These are phyloP conservation scores for Naganishia sp. DNA, from an alignment of 1,284 basidiomycete genomes.

Conservation along the genomic window DNA sequence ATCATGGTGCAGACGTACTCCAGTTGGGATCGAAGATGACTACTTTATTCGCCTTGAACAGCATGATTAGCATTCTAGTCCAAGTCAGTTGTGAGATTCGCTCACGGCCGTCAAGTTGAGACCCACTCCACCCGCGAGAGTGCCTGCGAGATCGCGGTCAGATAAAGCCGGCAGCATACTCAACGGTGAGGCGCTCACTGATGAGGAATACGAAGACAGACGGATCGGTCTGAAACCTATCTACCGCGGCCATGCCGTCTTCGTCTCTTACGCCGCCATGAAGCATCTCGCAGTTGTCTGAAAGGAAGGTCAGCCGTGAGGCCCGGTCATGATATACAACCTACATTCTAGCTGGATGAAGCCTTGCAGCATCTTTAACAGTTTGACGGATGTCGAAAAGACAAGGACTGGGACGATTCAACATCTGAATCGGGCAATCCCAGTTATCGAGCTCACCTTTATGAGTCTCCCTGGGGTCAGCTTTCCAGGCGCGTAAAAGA, in stretches of 20 bases:
- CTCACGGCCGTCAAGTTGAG: conserved; percentile 51
- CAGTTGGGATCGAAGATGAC: conserved; percentile 56
- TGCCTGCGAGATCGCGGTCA: conserved; percentile 33
- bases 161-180: not conserved
- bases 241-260: conserved; percentile 54
- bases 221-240: conserved; percentile 54
- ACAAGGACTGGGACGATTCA: conserved; percentile 47
- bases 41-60: conserved; percentile 53
- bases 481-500: conserved; percentile 54
- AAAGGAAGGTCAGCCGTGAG: conserved; percentile 37
- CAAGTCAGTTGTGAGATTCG: conserved; percentile 9
- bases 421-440: not conserved
- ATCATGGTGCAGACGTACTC: conserved; percentile 42
- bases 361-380: conserved; percentile 55
- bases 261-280: conserved; percentile 54
- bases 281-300: conserved; percentile 46
- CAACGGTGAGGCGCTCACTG: conserved; percentile 33
- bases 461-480: conserved; percentile 47
- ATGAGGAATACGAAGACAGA: conserved; percentile 54
- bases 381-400: conserved; percentile 56
- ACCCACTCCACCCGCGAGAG: conserved; percentile 48
- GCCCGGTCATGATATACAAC: not conserved
- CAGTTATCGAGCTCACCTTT: conserved; percentile 40
- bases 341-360: conserved; percentile 44
- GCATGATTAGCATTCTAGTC: no score